Evolutionary conservation across 2,329 filamentous ascomycete genomes (phyloP).

Genomic region (Aspergillus tamarii): DNA sequence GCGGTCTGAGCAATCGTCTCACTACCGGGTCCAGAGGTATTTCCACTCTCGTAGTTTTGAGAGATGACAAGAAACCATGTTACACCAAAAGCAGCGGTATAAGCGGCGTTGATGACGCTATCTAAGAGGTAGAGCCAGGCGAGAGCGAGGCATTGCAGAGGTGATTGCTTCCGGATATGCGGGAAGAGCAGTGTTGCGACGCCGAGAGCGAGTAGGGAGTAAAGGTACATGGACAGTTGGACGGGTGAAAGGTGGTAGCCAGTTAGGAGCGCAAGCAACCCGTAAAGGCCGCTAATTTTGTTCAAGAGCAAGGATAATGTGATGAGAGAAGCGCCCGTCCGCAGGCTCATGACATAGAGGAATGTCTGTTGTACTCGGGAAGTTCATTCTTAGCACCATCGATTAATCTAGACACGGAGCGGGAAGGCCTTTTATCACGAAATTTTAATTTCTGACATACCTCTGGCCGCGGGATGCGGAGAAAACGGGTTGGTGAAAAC

Average conservation of each 20-base stretch:
- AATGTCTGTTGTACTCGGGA: slow-evolving; percentile 64
- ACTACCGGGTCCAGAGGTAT: slow-evolving; percentile 53
- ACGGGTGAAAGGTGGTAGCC: slow-evolving; percentile 80
- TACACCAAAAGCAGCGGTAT: slow-evolving; percentile 79
- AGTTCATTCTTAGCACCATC: neutral
- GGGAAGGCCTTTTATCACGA: slow-evolving; percentile 1
- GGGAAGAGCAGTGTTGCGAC: slow-evolving; percentile 72
- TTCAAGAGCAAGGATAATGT: slow-evolving; percentile 83
- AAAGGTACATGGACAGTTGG: slow-evolving; percentile 89
- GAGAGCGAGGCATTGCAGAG: slow-evolving; percentile 77
- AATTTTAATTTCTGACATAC: slow-evolving; percentile 32
- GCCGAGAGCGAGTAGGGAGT: slow-evolving; percentile 73
- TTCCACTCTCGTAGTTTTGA: slow-evolving; percentile 54
- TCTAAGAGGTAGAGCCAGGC: slow-evolving; percentile 87
- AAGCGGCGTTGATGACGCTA: slow-evolving; percentile 77
- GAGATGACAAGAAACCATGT: slow-evolving; percentile 83
- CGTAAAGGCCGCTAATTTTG: slow-evolving; percentile 89
- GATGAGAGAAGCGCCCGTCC: slow-evolving; percentile 84
- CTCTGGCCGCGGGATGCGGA: slow-evolving; percentile 56
- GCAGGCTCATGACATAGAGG: slow-evolving; percentile 81
- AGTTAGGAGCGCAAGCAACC: slow-evolving; percentile 83
- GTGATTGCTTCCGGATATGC: slow-evolving; percentile 76
- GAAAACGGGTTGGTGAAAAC: slow-evolving; percentile 41
- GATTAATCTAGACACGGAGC: neutral
- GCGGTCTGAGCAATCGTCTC: slow-evolving; percentile 64